A percentile compares a stretch with the other conserved stretches of the same genome.
These are phyloP conservation scores for Bolboschoenoplectus hybrid DNA, from an alignment of 202 grass and related monocot species.

Conservation along the genomic window DNA sequence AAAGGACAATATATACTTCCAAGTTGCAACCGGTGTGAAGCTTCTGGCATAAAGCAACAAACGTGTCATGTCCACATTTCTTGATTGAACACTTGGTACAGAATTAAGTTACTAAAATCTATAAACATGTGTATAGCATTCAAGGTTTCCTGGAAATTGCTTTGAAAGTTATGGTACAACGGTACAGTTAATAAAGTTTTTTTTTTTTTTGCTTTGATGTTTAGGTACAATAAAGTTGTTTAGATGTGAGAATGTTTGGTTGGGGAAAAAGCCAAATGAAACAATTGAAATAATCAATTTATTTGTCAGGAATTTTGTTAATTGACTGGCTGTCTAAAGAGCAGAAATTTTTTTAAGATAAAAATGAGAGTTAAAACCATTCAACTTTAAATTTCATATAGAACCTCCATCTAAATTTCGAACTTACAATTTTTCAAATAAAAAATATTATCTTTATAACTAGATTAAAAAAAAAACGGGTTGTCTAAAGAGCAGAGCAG, in stretches of 20 bases:
- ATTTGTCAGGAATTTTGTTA: neutral
- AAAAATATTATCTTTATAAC: no score
- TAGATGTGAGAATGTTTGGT: neutral
- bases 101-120: neutral
- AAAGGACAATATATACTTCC: neutral
- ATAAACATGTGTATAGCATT: neutral
- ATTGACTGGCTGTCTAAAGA: neutral
- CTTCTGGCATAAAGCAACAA: neutral
- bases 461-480: no score
- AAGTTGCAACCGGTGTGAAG: slow-evolving; percentile 10
- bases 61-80: neutral
- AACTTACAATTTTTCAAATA: no score
- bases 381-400: no score
- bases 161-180: neutral
- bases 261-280: neutral
- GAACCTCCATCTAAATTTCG: no score
- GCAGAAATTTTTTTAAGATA: no score
- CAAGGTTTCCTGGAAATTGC: slow-evolving; percentile 23
- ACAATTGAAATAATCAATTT: neutral
- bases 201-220: neutral
- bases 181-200: neutral
- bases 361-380: no score
- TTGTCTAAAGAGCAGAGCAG: no score
- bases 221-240: neutral
- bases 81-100: neutral